Evolutionary conservation across 2,329 filamentous ascomycete species (phyloP), one percentile per base, ranked within the genome.

Genomic region (Albifimbria verrucaria): DNA sequence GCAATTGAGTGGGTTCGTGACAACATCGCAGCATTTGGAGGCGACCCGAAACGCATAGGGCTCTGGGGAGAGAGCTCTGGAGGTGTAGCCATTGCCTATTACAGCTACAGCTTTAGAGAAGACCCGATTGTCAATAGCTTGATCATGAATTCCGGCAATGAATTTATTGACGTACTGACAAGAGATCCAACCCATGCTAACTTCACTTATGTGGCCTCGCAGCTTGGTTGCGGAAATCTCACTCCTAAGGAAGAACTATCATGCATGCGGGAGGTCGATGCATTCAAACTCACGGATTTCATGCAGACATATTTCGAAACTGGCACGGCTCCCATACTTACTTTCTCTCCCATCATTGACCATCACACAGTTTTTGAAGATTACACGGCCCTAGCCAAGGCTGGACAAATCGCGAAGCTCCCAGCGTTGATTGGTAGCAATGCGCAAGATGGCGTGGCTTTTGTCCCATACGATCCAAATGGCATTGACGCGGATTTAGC

Each of bases 1-100:
- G 78, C 76, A 0, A 60, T 82, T 0, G 74, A 81, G 61, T 82
- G 79, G 79, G 62, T 78, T 0, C 68, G 68, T 4, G 67, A 74
- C 44, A 80, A 82, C 59, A 75, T 80, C 20, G 70, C 62, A 10
- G 64, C 64, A 1, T 82, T 82, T 55, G 77, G 77, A 18, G 79
- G 80, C 12, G 74, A 78, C 52, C 65, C 71, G 2, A 44, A 60
- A 2, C 62, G 66, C 10, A 77, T 78, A 54, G 68, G 68, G 0
- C 65, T 78, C 20, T 75, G 74, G 59, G 78, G 78, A 15, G 72
- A 77, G 59, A 77, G 74, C 28, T 75, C 78, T 3, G 77, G 78
- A 5, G 57, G 66, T 10, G 55, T 69, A 3, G 63, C 67, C 10
- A 67, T 68, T 0, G 73, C 73, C 39, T 67, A 67, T 57, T 73